Base-by-base conservation (phyloP, 2,329 filamentous ascomycete genomes). In the Aspergillus awamori region DNA sequence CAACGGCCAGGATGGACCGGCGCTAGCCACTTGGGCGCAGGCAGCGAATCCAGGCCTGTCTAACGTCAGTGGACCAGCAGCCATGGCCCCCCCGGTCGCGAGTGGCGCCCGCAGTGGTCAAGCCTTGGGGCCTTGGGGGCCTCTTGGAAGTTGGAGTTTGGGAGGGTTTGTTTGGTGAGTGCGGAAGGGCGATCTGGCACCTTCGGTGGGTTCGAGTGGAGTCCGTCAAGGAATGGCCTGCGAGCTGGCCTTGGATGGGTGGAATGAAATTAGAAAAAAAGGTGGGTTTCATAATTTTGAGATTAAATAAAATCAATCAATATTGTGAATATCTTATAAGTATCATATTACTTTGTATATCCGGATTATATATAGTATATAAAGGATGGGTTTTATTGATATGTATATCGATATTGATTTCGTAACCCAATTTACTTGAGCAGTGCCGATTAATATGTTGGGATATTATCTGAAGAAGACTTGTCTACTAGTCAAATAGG, bases 81-180 rank as follows among this genome's bases (percentile, higher is more conserved):
- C 49, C 47, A 60, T 54, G 54, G 57, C 38, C 58, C 38, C 58
- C 63, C 63, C 59, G 53, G 60, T 57, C 61, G 48, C 54, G 11
- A 60, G 65, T 67, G 65, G 65, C 63, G 62, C 64, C 65, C 65
- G 61, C 65, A 58, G 58, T 64, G 59, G 65, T 64, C 64, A 66
- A 65, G 63, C 57, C 61, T 57, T 60, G 57, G 61, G 57, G 49
- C 17, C 53, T 45, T 56, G 28, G 24, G 53, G 53, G 53, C 17
- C 53, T 45, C 11, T 33, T 45, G 45, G 39, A 51, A 36, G 47
- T 49, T 49, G 53, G 36, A 30, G 38, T 53, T 36, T 63, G 51
- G 47, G 57, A 57, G 60, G 62, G 51, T 62, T 58, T 59, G 48
- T 45, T 63, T 63, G 58, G 52, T 48, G 57, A 30, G 54, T 26